Conservation (phyloP, 140 eudicot species). For the Oenanthe javanica region DNA sequence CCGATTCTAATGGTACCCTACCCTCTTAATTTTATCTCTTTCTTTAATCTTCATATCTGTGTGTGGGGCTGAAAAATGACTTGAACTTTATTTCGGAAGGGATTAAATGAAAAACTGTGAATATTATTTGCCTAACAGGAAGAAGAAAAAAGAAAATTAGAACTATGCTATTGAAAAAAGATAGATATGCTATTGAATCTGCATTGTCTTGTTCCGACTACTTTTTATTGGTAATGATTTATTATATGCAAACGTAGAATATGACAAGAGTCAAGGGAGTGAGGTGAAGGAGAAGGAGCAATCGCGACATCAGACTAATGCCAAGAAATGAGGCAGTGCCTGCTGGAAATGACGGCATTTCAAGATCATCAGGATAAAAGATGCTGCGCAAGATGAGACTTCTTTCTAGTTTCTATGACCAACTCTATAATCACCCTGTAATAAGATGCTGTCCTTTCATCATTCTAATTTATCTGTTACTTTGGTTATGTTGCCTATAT, state of each 20-base stretch:
- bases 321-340: background rate
- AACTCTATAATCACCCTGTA: background rate
- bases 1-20: constrained; percentile 30
- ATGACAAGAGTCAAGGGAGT: constrained; percentile 52
- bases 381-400: background rate
- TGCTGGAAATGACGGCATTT: background rate
- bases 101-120: too few species aligned
- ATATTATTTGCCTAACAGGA: too few species aligned
- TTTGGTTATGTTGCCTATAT: too few species aligned
- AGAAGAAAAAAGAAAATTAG: too few species aligned
- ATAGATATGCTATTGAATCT: too few species aligned
- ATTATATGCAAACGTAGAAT: constrained; percentile 19
- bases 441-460: background rate
- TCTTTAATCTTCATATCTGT: background rate
- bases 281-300: constrained; percentile 68
- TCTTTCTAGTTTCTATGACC: background rate
- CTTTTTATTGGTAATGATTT: background rate
- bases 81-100: background rate
- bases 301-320: constrained; percentile 34
- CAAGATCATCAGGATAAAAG: background rate
- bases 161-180: too few species aligned
- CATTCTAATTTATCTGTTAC: background rate
- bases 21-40: background rate
- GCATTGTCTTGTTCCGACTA: too few species aligned
- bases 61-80: background rate